Evolutionary conservation across 1,139 yeast species (phyloP), one percentile per base, ranked within the genome.

Genomic region (Pichia sp.): DNA sequence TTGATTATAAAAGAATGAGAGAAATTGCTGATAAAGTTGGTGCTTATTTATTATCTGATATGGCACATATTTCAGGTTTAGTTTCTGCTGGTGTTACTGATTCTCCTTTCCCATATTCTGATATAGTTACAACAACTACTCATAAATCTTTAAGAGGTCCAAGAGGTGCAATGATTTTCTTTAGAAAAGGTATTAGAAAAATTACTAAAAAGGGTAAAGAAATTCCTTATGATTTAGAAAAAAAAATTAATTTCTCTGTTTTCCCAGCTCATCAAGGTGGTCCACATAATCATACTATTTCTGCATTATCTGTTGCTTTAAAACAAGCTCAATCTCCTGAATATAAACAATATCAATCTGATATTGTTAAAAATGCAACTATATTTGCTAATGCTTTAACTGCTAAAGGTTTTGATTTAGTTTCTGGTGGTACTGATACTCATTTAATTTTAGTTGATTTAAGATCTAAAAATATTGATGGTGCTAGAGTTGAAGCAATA

Each of bases 231-330:
- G 96, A 89, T 55, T 78, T 90, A 65, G 97, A 90, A 66, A 81
- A 79, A 68, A 86, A 84, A 65, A 88, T 90, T 70, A 90, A 90
- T 76, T 90, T 90, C 66, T 86, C 96, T 29, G 97, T 90, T 40
- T 90, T 90, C 86, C 97, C 97, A 59, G 97, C 95, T 52, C 97
- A 90, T 70, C 97, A 90, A 75, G 97, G 97, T 74, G 97, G 97
- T 64, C 97, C 97, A 59, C 97, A 90, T 71, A 90, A 90, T 75
- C 97, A 90, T 71, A 90, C 97, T 60, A 90, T 90, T 64, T 85
- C 96, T 57, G 97, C 97, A 10, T 73, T 90, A 60, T 95, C 97
- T 7, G 95, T 87, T 52, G 97, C 97, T 29, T 79, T 90, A 66
- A 88, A 88, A 67, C 97, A 90, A 74, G 89, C 96, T 49, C 72